These are phyloP conservation scores for Collybia sordida DNA, from an alignment of 768 basidiomycete species.

Conservation along the genomic window DNA sequence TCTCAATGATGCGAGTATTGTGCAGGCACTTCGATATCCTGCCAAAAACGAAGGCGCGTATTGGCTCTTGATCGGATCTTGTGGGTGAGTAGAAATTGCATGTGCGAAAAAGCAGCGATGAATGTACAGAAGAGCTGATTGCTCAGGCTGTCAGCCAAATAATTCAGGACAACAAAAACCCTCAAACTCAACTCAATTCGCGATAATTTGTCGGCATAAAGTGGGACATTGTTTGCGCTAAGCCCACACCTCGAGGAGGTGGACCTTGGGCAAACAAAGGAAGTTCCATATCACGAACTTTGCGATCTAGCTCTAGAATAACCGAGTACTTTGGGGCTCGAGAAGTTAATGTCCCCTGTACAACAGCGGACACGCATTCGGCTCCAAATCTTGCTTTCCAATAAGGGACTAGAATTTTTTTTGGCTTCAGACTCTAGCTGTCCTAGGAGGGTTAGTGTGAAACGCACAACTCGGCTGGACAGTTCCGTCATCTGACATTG, in stretches of 20 bases:
- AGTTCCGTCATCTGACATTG: conserved; percentile 57
- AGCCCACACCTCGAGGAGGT: conserved; percentile 46
- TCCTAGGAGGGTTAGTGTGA: background rate
- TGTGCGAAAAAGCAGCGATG: conserved; percentile 79
- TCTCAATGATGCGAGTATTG: conserved; percentile 48
- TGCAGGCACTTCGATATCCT: conserved; percentile 66
- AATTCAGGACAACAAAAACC: background rate
- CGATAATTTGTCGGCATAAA: conserved; percentile 78
- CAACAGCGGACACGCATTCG: conserved; percentile 66
- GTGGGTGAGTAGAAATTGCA: conserved; percentile 61
- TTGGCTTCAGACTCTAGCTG: background rate
- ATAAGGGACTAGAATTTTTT: conserved; percentile 47
- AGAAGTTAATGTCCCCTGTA: conserved; percentile 66
- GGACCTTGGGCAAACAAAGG: conserved; percentile 59
- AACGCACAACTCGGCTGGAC: conserved; percentile 59
- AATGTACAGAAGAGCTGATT: conserved; percentile 64
- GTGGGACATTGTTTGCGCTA: conserved; percentile 67
- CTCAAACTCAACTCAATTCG: conserved; percentile 52
- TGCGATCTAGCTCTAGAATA: conserved; percentile 65
- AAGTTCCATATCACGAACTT: conserved; percentile 65
- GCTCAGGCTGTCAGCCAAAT: background rate
- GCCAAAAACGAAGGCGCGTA: conserved; percentile 69
- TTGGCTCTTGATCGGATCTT: conserved; percentile 66
- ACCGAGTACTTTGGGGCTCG: conserved; percentile 61
- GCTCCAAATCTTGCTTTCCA: conserved; percentile 73